A percentile compares a stretch with the other conserved stretches of the same genome.
phyloP scores from a whole-genome alignment of 176 grass and related monocot species.

The Cenchrus purpureus region DNA sequence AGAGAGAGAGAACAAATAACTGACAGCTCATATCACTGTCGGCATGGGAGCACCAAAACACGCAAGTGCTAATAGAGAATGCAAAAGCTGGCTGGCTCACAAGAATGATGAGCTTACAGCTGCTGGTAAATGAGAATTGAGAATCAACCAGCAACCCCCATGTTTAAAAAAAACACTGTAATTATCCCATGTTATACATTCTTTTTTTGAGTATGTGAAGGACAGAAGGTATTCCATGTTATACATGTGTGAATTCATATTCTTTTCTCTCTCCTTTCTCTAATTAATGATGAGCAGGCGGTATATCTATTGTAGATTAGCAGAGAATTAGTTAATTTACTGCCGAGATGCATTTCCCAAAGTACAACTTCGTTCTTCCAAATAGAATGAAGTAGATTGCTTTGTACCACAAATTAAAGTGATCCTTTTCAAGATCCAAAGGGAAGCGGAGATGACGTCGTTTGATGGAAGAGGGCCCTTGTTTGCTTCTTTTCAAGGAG shows the following conservation, averaged over 20 bases:
- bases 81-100: no score
- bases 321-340: no score
- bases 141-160: not conserved
- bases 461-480: slow-evolving; percentile 1
- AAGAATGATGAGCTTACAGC: not conserved
- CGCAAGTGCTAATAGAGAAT: no score
- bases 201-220: no score
- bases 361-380: not conserved
- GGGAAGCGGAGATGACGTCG: not conserved
- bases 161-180: no score
- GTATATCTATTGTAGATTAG: no score
- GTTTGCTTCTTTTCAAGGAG: slow-evolving; percentile 23
- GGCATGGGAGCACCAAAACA: not conserved
- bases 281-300: not conserved
- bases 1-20: not conserved
- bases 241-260: no score
- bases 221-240: no score
- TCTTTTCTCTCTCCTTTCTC: not conserved
- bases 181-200: no score
- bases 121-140: not conserved
- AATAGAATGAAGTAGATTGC: not conserved
- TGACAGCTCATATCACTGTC: not conserved
- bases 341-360: not conserved
- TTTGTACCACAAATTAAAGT: not conserved
- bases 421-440: not conserved